These are phyloP conservation scores for Ramaria sp. DNA, from an alignment of 768 basidiomycete genomes.

Conservation along the genomic window DNA sequence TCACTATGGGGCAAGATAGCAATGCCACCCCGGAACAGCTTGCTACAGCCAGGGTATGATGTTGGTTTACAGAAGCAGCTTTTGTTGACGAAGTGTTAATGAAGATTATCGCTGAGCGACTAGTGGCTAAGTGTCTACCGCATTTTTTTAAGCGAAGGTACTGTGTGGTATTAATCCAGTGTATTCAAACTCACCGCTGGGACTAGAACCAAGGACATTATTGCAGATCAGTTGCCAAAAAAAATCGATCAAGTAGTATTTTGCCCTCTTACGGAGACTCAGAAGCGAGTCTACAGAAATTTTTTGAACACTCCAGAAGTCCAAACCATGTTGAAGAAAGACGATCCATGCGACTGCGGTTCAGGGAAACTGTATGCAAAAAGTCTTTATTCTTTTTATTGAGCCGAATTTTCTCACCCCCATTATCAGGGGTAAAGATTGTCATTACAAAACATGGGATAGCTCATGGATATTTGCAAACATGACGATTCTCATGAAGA, in stretches of 20 bases:
- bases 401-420: neutral
- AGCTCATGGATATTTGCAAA: conserved; percentile 46
- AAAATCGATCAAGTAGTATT: conserved; percentile 92
- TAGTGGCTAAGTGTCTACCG: conserved; percentile 65
- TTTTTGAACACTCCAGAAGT: conserved; percentile 55
- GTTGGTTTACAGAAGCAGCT: neutral
- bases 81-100: neutral
- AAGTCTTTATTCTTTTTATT: neutral
- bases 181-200: neutral
- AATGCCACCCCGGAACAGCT: conserved; percentile 53
- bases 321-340: conserved; percentile 59
- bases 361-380: conserved; percentile 40
- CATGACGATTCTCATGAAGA: conserved; percentile 73
- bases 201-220: conserved; percentile 62
- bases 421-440: neutral
- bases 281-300: conserved; percentile 63
- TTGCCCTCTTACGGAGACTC: conserved; percentile 70
- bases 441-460: conserved; percentile 5
- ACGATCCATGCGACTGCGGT: conserved; percentile 65
- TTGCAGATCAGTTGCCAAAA: conserved; percentile 70
- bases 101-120: conserved; percentile 47
- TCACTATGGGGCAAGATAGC: conserved; percentile 57
- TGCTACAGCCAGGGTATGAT: conserved; percentile 38
- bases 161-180: conserved; percentile 1
- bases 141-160: conserved; percentile 76